These are phyloP conservation scores for Fusarium irregulare DNA, from an alignment of 2,329 filamentous ascomycete genomes.

Conservation along the genomic window DNA sequence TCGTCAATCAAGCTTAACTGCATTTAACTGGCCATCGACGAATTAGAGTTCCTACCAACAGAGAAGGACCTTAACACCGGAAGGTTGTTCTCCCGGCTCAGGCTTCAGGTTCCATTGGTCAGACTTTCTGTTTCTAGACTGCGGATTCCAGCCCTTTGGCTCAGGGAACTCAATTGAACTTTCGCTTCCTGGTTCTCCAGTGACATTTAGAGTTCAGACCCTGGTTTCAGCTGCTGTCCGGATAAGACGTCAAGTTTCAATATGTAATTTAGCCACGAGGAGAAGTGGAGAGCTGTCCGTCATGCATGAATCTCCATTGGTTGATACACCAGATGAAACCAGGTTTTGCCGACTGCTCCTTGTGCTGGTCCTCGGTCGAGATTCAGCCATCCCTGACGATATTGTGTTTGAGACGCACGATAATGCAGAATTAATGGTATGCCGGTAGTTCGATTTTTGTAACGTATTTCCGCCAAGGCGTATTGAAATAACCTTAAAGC, in stretches of 20 bases:
- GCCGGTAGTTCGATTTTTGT: neutral
- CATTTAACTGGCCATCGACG: no score
- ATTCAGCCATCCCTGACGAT: neutral
- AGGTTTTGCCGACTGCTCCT: neutral
- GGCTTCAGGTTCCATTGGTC: neutral
- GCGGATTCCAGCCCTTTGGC: neutral
- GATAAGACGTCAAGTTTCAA: neutral
- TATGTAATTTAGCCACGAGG: neutral
- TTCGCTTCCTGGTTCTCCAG: neutral
- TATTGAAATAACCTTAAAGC: conserved; percentile 4
- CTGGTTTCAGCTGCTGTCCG: neutral
- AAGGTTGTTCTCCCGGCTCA: neutral
- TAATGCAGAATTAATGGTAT: neutral
- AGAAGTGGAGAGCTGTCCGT: neutral
- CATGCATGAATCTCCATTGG: neutral
- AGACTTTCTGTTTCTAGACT: no score
- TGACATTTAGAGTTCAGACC: neutral
- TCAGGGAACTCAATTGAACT: neutral
- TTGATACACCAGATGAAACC: neutral
- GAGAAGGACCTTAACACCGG: neutral
- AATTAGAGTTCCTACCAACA: no score
- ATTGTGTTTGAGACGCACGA: neutral
- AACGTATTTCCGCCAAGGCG: neutral
- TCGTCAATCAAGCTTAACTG: neutral
- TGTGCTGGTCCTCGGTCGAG: neutral